Conservation (phyloP, 2,329 filamentous ascomycete genomes). For the Neofusicoccum cordaticola region DNA sequence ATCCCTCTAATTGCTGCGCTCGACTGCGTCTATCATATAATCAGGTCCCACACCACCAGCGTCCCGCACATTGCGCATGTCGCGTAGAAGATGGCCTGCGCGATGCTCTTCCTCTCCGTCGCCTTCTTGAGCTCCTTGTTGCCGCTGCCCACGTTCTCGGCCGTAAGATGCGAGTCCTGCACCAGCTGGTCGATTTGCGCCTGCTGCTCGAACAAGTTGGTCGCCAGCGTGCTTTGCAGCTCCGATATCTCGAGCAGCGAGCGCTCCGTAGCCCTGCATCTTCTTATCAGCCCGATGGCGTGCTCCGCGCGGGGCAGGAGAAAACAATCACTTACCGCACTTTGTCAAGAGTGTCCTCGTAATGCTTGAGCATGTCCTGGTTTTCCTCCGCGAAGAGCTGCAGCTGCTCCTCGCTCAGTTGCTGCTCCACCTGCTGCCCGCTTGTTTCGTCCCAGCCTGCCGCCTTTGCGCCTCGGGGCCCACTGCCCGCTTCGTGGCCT, state of each 20-base stretch:
- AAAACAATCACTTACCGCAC: slow-evolving; percentile 68
- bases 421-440: slow-evolving; percentile 46
- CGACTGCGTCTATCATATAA: slow-evolving; percentile 34
- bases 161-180: slow-evolving; percentile 74
- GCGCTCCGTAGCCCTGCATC: slow-evolving; percentile 79
- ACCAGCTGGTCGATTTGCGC: slow-evolving; percentile 88
- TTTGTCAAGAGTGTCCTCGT: slow-evolving; percentile 90
- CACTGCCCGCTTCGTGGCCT: slow-evolving; percentile 11
- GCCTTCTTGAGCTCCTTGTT: slow-evolving; percentile 91
- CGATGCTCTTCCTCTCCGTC: slow-evolving; percentile 52
- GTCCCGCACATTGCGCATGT: slow-evolving; percentile 47
- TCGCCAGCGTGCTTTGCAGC: slow-evolving; percentile 82
- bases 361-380: slow-evolving; percentile 86
- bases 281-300: neutral
- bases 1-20: neutral
- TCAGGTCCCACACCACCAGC: slow-evolving; percentile 49
- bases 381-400: slow-evolving; percentile 95
- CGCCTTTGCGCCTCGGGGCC: slow-evolving; percentile 27
- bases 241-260: slow-evolving; percentile 91
- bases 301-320: neutral
- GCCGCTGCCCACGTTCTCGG: slow-evolving; percentile 81
- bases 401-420: slow-evolving; percentile 77
- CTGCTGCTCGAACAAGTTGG: slow-evolving; percentile 79
- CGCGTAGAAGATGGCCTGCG: slow-evolving; percentile 48
- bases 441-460: slow-evolving; percentile 25